Evolutionary conservation across 129 eudicot genomes (phyloP).

Genomic region (Arctium minus): DNA sequence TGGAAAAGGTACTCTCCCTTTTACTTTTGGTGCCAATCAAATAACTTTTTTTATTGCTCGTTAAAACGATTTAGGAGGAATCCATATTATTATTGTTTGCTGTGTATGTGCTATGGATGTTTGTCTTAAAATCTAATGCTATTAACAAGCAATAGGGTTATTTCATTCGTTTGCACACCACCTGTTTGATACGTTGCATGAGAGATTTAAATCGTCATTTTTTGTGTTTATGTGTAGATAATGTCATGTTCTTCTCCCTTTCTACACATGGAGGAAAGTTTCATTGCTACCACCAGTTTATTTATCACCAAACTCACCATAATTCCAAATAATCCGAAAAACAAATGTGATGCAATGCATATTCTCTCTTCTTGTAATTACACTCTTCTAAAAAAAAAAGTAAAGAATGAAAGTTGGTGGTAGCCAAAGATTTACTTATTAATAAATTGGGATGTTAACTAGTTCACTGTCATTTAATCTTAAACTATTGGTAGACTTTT

Average conservation of each 20-base stretch:
- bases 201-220: background rate
- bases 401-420: background rate
- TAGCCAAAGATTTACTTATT: background rate
- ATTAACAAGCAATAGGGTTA: background rate
- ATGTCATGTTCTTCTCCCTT: background rate
- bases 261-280: background rate
- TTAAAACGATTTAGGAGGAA: slow-evolving; percentile 1
- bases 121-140: background rate
- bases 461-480: background rate
- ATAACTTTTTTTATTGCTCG: background rate
- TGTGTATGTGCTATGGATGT: background rate
- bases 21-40: background rate
- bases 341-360: background rate
- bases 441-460: background rate
- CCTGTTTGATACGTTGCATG: slow-evolving; percentile 15
- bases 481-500: background rate
- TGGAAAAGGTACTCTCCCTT: slow-evolving; percentile 55
- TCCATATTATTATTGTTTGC: background rate
- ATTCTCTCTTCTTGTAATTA: background rate
- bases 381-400: background rate
- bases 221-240: background rate
- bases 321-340: background rate
- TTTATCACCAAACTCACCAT: background rate
- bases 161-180: slow-evolving; percentile 27
- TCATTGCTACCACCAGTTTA: background rate